These are phyloP conservation scores for Clavulina sp. DNA, from an alignment of 768 basidiomycete genomes.

Conservation along the genomic window DNA sequence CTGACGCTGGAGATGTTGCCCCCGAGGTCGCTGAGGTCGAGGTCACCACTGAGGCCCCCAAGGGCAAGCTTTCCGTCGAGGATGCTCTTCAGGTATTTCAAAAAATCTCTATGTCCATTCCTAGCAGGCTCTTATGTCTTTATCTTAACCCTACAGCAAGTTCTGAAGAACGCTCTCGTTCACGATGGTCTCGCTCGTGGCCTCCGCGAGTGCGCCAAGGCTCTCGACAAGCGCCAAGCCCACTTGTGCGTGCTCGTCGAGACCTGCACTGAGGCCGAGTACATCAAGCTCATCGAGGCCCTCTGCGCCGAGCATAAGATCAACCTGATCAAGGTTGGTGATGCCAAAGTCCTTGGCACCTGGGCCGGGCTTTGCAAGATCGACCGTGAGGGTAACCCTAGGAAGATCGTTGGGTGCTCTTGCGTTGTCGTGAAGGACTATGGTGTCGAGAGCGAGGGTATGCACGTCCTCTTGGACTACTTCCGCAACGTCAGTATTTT, in stretches of 20 bases:
- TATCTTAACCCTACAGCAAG: constrained; percentile 43
- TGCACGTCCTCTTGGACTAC: constrained; percentile 86
- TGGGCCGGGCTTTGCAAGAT: constrained; percentile 99
- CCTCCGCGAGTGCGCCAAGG: constrained; percentile 94
- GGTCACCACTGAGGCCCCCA: constrained; percentile 65
- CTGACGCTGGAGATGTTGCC: constrained; percentile 97
- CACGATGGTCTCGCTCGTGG: constrained; percentile 98
- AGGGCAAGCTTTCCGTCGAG: constrained; percentile 91
- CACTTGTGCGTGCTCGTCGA: constrained; percentile 98
- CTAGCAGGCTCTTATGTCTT: constrained; percentile 12
- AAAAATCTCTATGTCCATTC: neutral
- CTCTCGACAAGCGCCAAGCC: constrained; percentile 95
- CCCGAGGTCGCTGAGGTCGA: constrained; percentile 33
- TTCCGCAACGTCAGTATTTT: constrained; percentile 68
- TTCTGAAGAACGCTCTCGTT: constrained; percentile 94
- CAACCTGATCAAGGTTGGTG: constrained; percentile 97
- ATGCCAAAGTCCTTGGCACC: constrained; percentile 92
- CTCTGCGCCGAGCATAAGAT: constrained; percentile 99
- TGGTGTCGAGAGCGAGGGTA: constrained; percentile 84
- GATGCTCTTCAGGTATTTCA: constrained; percentile 66
- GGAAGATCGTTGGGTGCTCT: constrained; percentile 86
- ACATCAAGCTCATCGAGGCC: constrained; percentile 99
- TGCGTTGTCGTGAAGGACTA: constrained; percentile 98
- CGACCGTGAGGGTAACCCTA: constrained; percentile 94
- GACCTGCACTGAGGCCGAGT: constrained; percentile 97